Evolutionary conservation across 2,329 filamentous ascomycete species (phyloP).

Genomic region (Diaporthe velutina): DNA sequence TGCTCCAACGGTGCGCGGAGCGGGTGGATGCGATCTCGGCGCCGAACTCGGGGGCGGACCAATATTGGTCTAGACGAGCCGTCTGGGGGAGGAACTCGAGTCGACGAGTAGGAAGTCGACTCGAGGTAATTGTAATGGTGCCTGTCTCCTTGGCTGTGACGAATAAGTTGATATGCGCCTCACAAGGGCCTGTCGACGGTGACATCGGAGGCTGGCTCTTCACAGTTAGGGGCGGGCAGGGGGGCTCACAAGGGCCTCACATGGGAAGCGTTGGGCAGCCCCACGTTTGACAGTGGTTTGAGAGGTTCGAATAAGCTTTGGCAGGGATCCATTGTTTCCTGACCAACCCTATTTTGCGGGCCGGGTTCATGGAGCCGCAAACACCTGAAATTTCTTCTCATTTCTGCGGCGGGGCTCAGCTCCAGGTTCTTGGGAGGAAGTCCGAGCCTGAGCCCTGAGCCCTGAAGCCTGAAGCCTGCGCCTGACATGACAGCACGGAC

Average conservation of each 20-base stretch:
- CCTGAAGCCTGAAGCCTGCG: neutral
- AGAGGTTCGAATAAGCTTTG: slow-evolving; percentile 30
- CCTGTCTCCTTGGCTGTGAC: slow-evolving; percentile 21
- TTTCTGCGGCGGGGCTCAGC: slow-evolving; percentile 25
- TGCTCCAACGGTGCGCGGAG: no score
- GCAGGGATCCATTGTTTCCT: slow-evolving; percentile 6
- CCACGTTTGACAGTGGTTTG: slow-evolving; percentile 30
- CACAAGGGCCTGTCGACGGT: slow-evolving; percentile 12
- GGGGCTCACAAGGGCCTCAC: neutral
- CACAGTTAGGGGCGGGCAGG: neutral
- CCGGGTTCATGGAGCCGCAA: slow-evolving; percentile 14
- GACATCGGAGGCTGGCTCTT: slow-evolving; percentile 2
- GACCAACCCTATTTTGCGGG: slow-evolving; percentile 22
- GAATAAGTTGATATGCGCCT: slow-evolving; percentile 13
- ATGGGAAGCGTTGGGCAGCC: slow-evolving; percentile 5
- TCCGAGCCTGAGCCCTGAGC: neutral
- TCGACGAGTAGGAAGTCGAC: slow-evolving; percentile 1
- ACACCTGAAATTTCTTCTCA: slow-evolving; percentile 12
- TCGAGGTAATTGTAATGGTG: neutral
- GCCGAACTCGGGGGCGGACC: neutral
- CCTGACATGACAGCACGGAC: slow-evolving; percentile 20
- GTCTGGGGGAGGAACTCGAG: neutral
- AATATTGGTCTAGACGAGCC: neutral
- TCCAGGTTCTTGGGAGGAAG: slow-evolving; percentile 7
- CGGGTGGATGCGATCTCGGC: neutral